phyloP scores from a whole-genome alignment of 495 filamentous ascomycete species.

The Cercophora scortea region DNA sequence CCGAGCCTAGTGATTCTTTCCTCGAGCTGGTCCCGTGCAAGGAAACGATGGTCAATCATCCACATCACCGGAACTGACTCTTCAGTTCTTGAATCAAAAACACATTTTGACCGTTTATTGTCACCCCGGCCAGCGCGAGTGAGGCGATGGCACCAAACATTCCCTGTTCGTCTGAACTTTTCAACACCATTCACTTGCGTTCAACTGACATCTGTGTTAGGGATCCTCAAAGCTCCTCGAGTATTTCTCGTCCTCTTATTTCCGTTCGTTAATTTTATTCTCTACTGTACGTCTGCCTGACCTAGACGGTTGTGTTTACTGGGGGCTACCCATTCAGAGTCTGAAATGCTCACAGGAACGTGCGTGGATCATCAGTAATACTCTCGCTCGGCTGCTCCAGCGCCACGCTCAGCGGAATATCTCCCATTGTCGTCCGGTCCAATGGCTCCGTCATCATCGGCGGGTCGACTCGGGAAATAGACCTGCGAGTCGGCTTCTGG shows the following conservation, averaged over 20 bases:
- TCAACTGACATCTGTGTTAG: not conserved
- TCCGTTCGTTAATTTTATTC: constrained; percentile 14
- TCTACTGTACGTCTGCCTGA: constrained; percentile 15
- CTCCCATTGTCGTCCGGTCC: constrained; percentile 12
- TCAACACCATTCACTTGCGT: not conserved
- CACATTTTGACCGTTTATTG: too few relatives aligned
- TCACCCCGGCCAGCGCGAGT: not conserved
- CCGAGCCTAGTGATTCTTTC: too few relatives aligned
- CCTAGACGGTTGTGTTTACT: too few relatives aligned
- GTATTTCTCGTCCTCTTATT: constrained; percentile 15
- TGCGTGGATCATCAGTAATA: constrained; percentile 4
- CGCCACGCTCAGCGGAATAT: constrained; percentile 11
- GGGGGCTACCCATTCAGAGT: too few relatives aligned
- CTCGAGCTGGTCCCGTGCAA: not conserved
- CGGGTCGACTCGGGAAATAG: constrained; percentile 2
- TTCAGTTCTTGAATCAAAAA: constrained; percentile 1
- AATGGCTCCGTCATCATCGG: constrained; percentile 10
- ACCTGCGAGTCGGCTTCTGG: constrained; percentile 19
- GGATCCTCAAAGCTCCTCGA: constrained; percentile 18
- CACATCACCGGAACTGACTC: not conserved
- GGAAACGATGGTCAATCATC: not conserved
- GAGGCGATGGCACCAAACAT: constrained; percentile 4
- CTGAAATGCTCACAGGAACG: not conserved
- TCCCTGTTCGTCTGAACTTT: constrained; percentile 5
- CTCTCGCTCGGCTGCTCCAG: constrained; percentile 15